Evolutionary conservation across 2,329 filamentous ascomycete genomes (phyloP).

Genomic region (Didymellaceae sp.): DNA sequence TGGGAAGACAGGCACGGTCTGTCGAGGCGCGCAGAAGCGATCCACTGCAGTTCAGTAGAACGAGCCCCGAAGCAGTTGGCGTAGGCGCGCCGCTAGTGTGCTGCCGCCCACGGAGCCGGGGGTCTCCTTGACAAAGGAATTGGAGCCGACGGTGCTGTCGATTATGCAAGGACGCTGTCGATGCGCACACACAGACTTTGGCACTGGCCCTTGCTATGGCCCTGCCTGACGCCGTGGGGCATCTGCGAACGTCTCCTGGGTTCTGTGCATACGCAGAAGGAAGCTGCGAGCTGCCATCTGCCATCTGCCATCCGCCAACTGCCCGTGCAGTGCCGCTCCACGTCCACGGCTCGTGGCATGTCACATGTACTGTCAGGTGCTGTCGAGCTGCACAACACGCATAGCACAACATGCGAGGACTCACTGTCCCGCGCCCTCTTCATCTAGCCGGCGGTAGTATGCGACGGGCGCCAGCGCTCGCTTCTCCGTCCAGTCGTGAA

Average conservation of each 20-base stretch:
- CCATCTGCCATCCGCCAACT: too few relatives aligned
- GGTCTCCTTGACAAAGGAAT: conserved; percentile 19
- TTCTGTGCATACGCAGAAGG: neutral
- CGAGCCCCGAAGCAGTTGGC: conserved; percentile 18
- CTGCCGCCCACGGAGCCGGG: conserved; percentile 30
- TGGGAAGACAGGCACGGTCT: conserved; percentile 9
- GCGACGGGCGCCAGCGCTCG: neutral
- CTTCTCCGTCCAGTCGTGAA: conserved; percentile 2
- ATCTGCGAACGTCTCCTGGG: neutral
- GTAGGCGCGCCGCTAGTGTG: conserved; percentile 22
- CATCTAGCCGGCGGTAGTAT: neutral
- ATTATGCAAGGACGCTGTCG: conserved; percentile 23
- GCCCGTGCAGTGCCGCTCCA: too few relatives aligned
- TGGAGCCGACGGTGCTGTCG: conserved; percentile 18
- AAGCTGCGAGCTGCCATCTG: too few relatives aligned
- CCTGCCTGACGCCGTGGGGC: neutral
- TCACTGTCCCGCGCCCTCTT: too few relatives aligned
- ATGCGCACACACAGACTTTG: too few relatives aligned
- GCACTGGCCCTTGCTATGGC: neutral
- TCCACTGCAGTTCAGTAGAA: conserved; percentile 22
- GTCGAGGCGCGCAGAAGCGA: conserved; percentile 24
- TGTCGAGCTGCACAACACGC: too few relatives aligned
- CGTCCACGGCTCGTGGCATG: too few relatives aligned
- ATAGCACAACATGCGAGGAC: too few relatives aligned
- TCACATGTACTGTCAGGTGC: too few relatives aligned